Conservation (phyloP, 2,329 filamentous ascomycete species). For the Helminthosporium solani region DNA sequence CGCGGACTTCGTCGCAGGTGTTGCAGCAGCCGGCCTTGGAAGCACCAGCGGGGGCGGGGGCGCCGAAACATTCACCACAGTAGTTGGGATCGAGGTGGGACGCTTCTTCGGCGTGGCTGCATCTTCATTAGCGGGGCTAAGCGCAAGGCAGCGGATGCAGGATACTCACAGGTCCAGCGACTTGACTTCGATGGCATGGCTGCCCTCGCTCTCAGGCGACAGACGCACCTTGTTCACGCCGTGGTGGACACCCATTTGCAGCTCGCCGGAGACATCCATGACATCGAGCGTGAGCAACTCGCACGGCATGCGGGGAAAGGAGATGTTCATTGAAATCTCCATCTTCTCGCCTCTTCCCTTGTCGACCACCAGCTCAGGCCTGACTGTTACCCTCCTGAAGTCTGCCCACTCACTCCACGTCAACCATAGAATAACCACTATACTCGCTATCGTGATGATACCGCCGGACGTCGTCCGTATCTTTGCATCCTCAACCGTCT, state of each 20-base stretch:
- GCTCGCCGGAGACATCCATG: constrained; percentile 97
- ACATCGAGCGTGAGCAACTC: constrained; percentile 95
- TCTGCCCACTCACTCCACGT: constrained; percentile 95
- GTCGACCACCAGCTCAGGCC: constrained; percentile 92
- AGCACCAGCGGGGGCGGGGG: constrained; percentile 68
- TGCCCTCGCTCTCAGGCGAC: constrained; percentile 69
- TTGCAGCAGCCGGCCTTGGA: constrained; percentile 90
- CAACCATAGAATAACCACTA: constrained; percentile 84
- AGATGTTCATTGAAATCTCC: constrained; percentile 98
- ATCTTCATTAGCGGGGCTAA: constrained; percentile 7
- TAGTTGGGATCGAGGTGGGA: constrained; percentile 87
- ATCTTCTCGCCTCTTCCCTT: constrained; percentile 97
- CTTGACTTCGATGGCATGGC: constrained; percentile 49
- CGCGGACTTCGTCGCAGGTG: constrained; percentile 93
- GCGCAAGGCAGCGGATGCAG: background rate
- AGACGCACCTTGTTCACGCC: constrained; percentile 90
- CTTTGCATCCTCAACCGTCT: constrained; percentile 97
- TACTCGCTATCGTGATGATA: constrained; percentile 86
- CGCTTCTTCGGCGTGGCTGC: constrained; percentile 64
- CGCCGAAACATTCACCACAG: constrained; percentile 92
- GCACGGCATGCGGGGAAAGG: constrained; percentile 90
- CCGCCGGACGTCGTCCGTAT: constrained; percentile 94
- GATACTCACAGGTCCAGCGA: constrained; percentile 43
- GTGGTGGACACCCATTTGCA: constrained; percentile 91
- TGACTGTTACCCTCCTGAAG: constrained; percentile 80